Evolutionary conservation across 495 filamentous ascomycete genomes (phyloP), one percentile per base, ranked within the genome.

Genomic region (Xylaria acuta): DNA sequence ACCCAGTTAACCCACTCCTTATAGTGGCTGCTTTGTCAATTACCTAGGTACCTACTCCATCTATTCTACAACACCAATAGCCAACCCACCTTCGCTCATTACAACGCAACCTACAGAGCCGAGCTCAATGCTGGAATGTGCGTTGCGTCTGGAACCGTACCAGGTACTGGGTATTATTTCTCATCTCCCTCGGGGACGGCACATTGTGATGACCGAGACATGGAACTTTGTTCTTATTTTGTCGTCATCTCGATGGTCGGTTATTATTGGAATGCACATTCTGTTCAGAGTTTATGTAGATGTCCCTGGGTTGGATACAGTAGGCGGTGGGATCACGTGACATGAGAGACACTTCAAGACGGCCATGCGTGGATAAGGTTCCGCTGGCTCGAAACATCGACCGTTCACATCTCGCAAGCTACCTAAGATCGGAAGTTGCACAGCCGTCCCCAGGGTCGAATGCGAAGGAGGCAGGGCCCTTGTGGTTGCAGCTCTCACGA

Each of bases 401-500:
- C 59, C 34, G 4, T 63, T 25, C 36, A 25, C 38, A 47, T 30
- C 4, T 25, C 12, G n/a, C 38, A 43, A 18, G 22, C 22, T 20
- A 20, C 27, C 4, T 12, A 56, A n/a, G 12, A 18, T 54, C 20
- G 5, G 30, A 51, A 53, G 3, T 12, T 38, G 9, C 3, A 36
- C 34, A 36, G 11, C 38, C 5, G 14, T 69, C 14, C 1, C 51
- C 54, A 58, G 20, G 18, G 40, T n/a, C 45, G 45, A 53, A 41
- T 45, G 45, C 27, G 56, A 62, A 40, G 53, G 22, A 47, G 11
- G 32, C 12, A 38, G 38, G 20, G 12, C 12, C 60, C 22, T 34
- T 59, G 40, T 71, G 58, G 32, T 38, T 22, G 58, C 22, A 38
- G 58, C 32, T 49, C 45, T 25, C 34, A 75, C 53, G 25, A 77